phyloP scores from a whole-genome alignment of 2,329 filamentous ascomycete genomes.

The Cercospora zeae-maydis region DNA sequence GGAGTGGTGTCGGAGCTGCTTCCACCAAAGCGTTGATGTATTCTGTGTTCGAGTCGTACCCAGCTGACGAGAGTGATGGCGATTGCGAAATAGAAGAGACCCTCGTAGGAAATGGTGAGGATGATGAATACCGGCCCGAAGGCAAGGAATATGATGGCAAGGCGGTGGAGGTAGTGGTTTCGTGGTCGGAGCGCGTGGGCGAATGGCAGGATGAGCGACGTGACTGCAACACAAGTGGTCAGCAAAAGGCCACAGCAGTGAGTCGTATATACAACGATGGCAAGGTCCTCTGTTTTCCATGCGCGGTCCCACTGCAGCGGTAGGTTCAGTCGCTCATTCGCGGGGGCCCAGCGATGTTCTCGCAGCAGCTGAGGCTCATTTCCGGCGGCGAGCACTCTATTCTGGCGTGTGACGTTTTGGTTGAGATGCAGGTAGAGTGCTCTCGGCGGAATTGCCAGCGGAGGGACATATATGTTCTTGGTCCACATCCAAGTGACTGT shows the following conservation, averaged over 20 bases:
- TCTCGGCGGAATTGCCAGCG: conserved; percentile 5
- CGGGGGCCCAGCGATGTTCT: background rate
- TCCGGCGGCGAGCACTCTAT: background rate
- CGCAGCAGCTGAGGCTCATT: background rate
- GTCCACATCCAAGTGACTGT: conserved; percentile 11
- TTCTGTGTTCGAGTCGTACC: conserved; percentile 84
- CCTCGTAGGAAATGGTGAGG: conserved; percentile 94
- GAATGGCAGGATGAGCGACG: conserved; percentile 74
- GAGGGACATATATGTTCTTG: conserved; percentile 7
- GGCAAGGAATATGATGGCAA: conserved; percentile 84
- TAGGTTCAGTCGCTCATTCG: background rate
- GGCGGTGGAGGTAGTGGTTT: conserved; percentile 82
- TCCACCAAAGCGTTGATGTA: conserved; percentile 47
- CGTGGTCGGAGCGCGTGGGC: conserved; percentile 77
- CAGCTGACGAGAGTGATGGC: conserved; percentile 77
- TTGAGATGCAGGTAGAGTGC: background rate
- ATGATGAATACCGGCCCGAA: conserved; percentile 94
- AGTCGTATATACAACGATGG: background rate
- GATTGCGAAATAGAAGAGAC: conserved; percentile 91
- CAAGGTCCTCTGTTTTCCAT: background rate
- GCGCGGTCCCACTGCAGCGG: background rate
- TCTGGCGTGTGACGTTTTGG: background rate
- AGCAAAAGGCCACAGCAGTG: conserved; percentile 19
- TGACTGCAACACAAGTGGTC: conserved; percentile 46
- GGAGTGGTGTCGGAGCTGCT: background rate